phyloP scores from a whole-genome alignment of 2,329 filamentous ascomycete genomes.

The Aspergillus tanneri region DNA sequence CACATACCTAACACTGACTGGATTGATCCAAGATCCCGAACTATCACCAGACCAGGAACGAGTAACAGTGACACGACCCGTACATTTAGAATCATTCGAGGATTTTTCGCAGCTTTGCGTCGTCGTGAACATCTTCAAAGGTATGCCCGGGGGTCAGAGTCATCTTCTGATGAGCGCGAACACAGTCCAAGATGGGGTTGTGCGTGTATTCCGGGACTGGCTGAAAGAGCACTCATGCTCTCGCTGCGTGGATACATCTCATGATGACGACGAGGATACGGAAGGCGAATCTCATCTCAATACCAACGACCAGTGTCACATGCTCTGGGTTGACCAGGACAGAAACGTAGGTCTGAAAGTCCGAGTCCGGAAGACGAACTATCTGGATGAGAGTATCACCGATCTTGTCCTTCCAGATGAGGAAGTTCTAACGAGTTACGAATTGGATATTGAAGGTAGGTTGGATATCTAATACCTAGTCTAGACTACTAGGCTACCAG shows the following conservation, averaged over 20 bases:
- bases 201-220: slow-evolving; percentile 74
- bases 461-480: not conserved
- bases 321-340: slow-evolving; percentile 67
- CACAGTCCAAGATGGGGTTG: slow-evolving; percentile 65
- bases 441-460: slow-evolving; percentile 70
- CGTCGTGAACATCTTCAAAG: slow-evolving; percentile 66
- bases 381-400: slow-evolving; percentile 46
- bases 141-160: slow-evolving; percentile 58
- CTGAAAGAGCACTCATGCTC: slow-evolving; percentile 48
- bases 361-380: slow-evolving; percentile 57
- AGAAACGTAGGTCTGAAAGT: slow-evolving; percentile 69
- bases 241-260: not conserved
- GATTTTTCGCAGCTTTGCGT: slow-evolving; percentile 73
- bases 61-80: slow-evolving; percentile 54
- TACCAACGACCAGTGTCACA: slow-evolving; percentile 19
- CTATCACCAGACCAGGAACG: not conserved
- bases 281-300: slow-evolving; percentile 9
- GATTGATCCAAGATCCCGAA: slow-evolving; percentile 12
- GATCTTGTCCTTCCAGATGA: slow-evolving; percentile 60
- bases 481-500: too few relatives aligned
- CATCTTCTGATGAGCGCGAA: slow-evolving; percentile 65
- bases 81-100: slow-evolving; percentile 68
- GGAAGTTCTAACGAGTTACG: slow-evolving; percentile 67
- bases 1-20: not conserved
- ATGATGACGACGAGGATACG: slow-evolving; percentile 18